Percentiles rank a stretch among this genome's conserved stretches.
These are phyloP conservation scores for Neonectria magnoliae DNA, from an alignment of 2,329 filamentous ascomycete genomes.

Conservation along the genomic window DNA sequence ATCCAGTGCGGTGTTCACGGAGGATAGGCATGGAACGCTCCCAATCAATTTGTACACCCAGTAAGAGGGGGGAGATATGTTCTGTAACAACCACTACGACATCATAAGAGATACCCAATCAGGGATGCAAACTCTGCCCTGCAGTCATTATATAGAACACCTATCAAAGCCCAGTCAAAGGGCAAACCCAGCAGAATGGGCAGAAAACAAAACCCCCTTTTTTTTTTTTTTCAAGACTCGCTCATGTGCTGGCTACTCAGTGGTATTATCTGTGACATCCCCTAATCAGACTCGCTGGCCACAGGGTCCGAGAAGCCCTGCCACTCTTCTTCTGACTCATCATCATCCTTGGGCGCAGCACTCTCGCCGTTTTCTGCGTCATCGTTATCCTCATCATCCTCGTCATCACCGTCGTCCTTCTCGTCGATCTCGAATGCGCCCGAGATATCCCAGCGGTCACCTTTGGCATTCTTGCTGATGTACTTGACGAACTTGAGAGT, in stretches of 20 bases:
- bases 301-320: conserved; percentile 62
- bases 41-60: background rate
- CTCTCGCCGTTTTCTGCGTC: conserved; percentile 45
- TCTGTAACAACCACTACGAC: conserved; percentile 1
- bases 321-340: conserved; percentile 66
- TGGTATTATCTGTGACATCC: conserved; percentile 32
- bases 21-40: background rate
- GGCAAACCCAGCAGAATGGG: background rate
- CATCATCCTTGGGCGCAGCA: conserved; percentile 44
- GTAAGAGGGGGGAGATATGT: background rate
- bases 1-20: background rate
- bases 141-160: conserved; percentile 5
- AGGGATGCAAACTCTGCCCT: background rate
- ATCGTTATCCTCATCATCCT: conserved; percentile 49
- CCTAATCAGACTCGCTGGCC: conserved; percentile 52
- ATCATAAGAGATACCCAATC: conserved; percentile 15
- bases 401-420: conserved; percentile 56
- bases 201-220: conserved; percentile 5
- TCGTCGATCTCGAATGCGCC: conserved; percentile 79
- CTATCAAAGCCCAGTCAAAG: background rate
- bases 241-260: conserved; percentile 13
- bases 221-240: conserved; percentile 3
- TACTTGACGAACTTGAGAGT: conserved; percentile 97
- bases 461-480: conserved; percentile 81
- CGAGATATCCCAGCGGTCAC: conserved; percentile 92